Evolutionary conservation across 163 green algal species (phyloP).

Genomic region (Chlorella variabilis): DNA sequence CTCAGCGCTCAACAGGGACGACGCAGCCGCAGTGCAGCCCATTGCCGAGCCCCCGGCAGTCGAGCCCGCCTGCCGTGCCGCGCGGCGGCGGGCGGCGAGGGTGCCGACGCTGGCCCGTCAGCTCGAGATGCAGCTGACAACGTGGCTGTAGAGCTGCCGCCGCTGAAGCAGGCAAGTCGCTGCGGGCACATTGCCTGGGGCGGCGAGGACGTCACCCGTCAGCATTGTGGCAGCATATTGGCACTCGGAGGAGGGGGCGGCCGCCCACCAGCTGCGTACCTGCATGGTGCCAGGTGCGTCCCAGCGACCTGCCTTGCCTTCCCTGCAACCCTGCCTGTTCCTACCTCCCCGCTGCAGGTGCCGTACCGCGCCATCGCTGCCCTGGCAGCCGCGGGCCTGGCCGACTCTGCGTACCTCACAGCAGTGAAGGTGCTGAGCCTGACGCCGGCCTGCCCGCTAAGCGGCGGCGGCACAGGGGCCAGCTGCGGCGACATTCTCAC

Average conservation of each 20-base stretch:
- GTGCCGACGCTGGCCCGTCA: neutral
- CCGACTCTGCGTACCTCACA: constrained; percentile 82
- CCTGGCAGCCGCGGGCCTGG: constrained; percentile 60
- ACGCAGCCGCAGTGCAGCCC: neutral
- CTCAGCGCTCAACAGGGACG: neutral
- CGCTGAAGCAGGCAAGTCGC: constrained; percentile 8
- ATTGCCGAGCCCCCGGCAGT: neutral
- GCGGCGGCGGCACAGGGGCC: constrained; percentile 35
- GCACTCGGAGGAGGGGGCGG: no score
- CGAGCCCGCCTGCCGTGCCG: neutral
- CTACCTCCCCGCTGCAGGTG: constrained; percentile 35
- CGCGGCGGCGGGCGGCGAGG: neutral
- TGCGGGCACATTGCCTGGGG: no score
- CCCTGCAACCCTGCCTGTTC: no score
- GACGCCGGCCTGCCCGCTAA: constrained; percentile 73
- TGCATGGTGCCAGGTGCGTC: no score
- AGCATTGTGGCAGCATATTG: no score
- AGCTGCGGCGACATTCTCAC: constrained; percentile 80
- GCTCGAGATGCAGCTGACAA: neutral
- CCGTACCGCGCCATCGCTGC: constrained; percentile 53
- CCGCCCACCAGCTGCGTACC: no score
- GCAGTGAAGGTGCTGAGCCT: constrained; percentile 70
- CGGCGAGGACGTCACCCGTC: no score
- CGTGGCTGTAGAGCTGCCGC: neutral
- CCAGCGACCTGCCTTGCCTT: no score